A percentile compares a stretch with the other conserved stretches of the same genome.
Evolutionary conservation across 805 yeast genomes (phyloP).

Genomic region (Yarrowia osloensis): DNA sequence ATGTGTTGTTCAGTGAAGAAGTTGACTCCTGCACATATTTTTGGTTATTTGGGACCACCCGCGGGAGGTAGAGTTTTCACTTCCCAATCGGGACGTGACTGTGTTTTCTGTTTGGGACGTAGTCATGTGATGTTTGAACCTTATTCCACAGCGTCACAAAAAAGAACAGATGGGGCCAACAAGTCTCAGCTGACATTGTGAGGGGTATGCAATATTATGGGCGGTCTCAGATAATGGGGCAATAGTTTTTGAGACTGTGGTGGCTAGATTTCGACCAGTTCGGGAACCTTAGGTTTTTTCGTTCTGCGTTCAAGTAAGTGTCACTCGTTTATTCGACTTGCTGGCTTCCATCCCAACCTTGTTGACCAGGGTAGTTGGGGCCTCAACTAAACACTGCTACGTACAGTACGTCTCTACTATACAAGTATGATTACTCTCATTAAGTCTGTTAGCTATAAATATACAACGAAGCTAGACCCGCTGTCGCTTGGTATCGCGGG

Average conservation of each 20-base stretch:
- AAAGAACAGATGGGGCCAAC: neutral
- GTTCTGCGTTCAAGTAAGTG: too few relatives aligned
- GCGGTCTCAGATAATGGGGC: neutral
- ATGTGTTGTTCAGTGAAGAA: slow-evolving; percentile 31
- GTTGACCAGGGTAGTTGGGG: too few relatives aligned
- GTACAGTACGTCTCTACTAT: too few relatives aligned
- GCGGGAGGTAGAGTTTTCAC: neutral
- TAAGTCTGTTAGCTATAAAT: slow-evolving; percentile 23
- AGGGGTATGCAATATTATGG: neutral
- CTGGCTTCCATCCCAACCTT: too few relatives aligned
- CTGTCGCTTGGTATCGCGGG: slow-evolving; percentile 8
- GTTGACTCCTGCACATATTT: neutral
- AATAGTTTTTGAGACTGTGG: too few relatives aligned
- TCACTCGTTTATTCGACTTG: too few relatives aligned
- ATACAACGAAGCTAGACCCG: slow-evolving; percentile 7
- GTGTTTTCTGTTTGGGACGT: neutral
- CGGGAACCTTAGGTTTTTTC: too few relatives aligned
- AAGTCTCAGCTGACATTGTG: neutral
- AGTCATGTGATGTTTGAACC: neutral
- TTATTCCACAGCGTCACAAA: neutral
- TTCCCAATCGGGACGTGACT: slow-evolving; percentile 29
- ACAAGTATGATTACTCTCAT: neutral
- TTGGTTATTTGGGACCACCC: slow-evolving; percentile 20
- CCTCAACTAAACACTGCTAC: too few relatives aligned
- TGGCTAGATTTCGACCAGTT: too few relatives aligned